Percentiles rank a stretch among this genome's conserved stretches.
These are phyloP conservation scores for Syzygium oleosum DNA, from an alignment of 345 rosid genomes.

Conservation along the genomic window DNA sequence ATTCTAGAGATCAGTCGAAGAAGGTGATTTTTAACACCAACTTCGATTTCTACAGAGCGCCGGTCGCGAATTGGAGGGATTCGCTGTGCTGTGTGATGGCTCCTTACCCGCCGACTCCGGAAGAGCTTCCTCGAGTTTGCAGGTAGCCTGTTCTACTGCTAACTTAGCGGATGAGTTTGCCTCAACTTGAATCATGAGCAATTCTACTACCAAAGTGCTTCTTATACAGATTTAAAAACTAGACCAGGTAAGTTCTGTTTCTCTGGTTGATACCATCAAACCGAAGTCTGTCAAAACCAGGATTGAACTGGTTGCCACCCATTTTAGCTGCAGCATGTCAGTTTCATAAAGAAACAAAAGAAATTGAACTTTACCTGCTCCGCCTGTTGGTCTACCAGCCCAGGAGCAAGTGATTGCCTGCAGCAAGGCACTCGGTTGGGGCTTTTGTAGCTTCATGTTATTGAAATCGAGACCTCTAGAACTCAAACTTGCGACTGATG, in stretches of 20 bases:
- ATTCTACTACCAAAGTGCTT: background rate
- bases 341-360: rapidly evolving
- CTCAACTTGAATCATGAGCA: background rate
- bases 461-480: no score
- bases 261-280: background rate
- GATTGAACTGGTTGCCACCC: background rate
- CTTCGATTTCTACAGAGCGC: constrained; percentile 23
- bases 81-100: constrained; percentile 22
- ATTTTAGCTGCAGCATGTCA: background rate
- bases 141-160: constrained; percentile 8
- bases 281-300: background rate
- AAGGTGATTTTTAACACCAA: constrained; percentile 24
- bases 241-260: background rate
- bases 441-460: no score
- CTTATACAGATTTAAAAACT: background rate
- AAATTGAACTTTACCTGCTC: background rate
- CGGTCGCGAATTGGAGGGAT: constrained; percentile 41
- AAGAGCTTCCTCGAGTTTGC: constrained; percentile 43
- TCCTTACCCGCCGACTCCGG: constrained; percentile 22
- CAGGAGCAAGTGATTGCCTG: background rate
- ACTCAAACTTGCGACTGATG: no score
- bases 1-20: constrained; percentile 13
- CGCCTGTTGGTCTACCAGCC: background rate
- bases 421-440: background rate
- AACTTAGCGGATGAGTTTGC: background rate